Conservation (phyloP, 331 rosid genomes). For the Spiraea crenata region DNA sequence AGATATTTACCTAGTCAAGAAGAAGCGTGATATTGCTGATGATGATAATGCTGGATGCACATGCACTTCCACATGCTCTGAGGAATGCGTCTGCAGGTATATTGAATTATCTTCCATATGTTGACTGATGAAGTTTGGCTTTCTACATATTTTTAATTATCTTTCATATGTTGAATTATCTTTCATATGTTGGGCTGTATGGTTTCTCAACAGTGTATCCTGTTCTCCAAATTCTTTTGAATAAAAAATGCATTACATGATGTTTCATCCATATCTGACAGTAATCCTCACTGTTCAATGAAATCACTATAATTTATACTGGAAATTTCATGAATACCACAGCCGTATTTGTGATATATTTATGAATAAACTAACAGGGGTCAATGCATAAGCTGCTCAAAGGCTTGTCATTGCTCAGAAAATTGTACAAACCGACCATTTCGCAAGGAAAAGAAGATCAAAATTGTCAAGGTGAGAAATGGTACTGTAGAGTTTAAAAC, state of each 20-base stretch:
- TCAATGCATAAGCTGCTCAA: constrained; percentile 98
- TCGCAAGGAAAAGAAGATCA: constrained; percentile 84
- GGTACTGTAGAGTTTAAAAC: not conserved
- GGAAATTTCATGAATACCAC: not conserved
- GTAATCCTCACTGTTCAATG: not conserved
- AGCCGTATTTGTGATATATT: not conserved
- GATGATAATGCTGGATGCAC: constrained; percentile 75
- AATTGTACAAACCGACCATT: constrained; percentile 86
- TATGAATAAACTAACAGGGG: constrained; percentile 47
- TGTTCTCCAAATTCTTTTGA: not conserved
- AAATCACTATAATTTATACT: not conserved
- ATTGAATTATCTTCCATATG: constrained; percentile 14
- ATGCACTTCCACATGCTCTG: constrained; percentile 59
- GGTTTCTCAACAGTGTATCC: constrained; percentile 3
- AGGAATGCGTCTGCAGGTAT: constrained; percentile 93
- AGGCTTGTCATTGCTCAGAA: constrained; percentile 78
- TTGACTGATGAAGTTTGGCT: not conserved
- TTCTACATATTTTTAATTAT: not conserved
- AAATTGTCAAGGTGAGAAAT: constrained; percentile 67
- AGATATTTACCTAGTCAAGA: constrained; percentile 85
- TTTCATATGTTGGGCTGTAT: not conserved
- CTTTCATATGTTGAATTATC: no score
- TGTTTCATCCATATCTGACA: not conserved
- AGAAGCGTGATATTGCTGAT: constrained; percentile 68
- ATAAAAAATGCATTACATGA: not conserved